These are phyloP conservation scores for Globisporangium cylindrosporum DNA, from an alignment of 352 stramenopile species.

Conservation along the genomic window DNA sequence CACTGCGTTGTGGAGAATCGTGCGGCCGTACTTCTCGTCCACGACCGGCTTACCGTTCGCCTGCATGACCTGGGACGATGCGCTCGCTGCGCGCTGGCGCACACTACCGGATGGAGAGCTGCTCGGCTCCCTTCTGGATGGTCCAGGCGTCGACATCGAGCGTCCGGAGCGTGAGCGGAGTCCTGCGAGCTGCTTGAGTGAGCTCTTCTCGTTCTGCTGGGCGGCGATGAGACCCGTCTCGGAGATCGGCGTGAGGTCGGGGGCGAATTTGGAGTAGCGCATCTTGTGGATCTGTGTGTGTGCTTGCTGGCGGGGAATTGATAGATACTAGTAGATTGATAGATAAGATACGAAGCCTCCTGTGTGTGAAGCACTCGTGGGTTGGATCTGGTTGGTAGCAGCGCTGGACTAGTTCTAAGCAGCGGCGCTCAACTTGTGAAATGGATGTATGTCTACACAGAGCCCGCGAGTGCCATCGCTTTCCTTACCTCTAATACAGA, in stretches of 20 bases:
- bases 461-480: not conserved
- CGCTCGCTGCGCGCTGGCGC: slow-evolving; percentile 8
- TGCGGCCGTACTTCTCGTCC: slow-evolving; percentile 46
- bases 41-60: slow-evolving; percentile 9
- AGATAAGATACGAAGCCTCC: slow-evolving; percentile 1
- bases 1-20: slow-evolving; percentile 43
- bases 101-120: not conserved
- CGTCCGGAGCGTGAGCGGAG: slow-evolving; percentile 12
- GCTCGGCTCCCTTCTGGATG: not conserved
- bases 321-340: not conserved
- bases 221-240: slow-evolving; percentile 48
- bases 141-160: slow-evolving; percentile 12
- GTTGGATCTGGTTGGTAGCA: not conserved
- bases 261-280: slow-evolving; percentile 48
- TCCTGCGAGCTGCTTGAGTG: slow-evolving; percentile 15
- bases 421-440: not conserved
- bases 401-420: not conserved
- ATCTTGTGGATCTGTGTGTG: slow-evolving; percentile 4
- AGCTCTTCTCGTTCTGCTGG: slow-evolving; percentile 9
- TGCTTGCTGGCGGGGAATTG: not conserved
- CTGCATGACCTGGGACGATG: not conserved
- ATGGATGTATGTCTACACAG: not conserved
- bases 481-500: not conserved
- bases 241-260: slow-evolving; percentile 55
- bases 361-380: not conserved